phyloP scores from a whole-genome alignment of 169 alveolate genomes.

The Cryptosporidium xiaoi region DNA sequence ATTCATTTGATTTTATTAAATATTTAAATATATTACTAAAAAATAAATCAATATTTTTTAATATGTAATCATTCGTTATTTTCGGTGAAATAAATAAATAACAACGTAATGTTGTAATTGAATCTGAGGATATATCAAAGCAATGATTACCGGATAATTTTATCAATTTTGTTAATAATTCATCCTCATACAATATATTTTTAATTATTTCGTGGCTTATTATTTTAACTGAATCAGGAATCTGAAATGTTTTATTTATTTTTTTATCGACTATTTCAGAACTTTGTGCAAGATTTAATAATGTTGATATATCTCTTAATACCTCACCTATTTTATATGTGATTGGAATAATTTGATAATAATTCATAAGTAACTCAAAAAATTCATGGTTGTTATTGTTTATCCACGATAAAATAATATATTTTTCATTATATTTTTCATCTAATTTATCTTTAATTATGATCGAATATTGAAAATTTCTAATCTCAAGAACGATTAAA shows the following conservation, averaged over 20 bases:
- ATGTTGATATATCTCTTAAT: constrained; percentile 45
- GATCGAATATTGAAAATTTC: constrained; percentile 28
- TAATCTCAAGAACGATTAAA: constrained; percentile 49
- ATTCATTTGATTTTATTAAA: constrained; percentile 50
- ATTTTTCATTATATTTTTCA: not conserved
- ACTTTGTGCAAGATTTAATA: constrained; percentile 48
- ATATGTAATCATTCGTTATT: constrained; percentile 48
- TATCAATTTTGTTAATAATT: constrained; percentile 24
- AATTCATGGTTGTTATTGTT: constrained; percentile 26
- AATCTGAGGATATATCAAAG: constrained; percentile 65
- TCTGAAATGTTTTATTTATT: constrained; percentile 31
- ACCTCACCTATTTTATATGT: constrained; percentile 66
- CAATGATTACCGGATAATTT: constrained; percentile 57
- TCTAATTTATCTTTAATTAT: not conserved
- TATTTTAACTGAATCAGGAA: constrained; percentile 31
- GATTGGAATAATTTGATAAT: constrained; percentile 28
- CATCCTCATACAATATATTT: constrained; percentile 19
- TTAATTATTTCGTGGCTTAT: constrained; percentile 23
- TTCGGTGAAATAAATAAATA: constrained; percentile 65
- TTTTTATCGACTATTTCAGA: constrained; percentile 52
- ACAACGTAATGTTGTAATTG: constrained; percentile 53
- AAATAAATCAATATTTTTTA: constrained; percentile 19
- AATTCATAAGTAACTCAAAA: constrained; percentile 14
- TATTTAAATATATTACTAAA: constrained; percentile 22
- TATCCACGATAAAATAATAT: constrained; percentile 43